Conservation (phyloP, 2,329 filamentous ascomycete species). For the Ceratocystis harringtonii region DNA sequence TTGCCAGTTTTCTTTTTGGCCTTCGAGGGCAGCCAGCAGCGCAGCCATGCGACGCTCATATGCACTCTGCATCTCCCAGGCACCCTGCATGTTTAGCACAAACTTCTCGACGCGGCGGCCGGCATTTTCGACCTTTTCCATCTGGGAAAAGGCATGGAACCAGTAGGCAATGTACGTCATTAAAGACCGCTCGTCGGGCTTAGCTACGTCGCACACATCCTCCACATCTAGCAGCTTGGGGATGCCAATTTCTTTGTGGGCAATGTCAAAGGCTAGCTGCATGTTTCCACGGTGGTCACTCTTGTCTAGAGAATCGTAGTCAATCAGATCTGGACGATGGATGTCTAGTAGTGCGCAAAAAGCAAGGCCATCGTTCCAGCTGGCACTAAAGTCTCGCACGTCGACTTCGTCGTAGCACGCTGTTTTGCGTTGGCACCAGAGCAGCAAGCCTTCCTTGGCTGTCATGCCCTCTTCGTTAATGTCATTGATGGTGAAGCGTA, state of each 20-base stretch:
- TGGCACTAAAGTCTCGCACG: slow-evolving; percentile 82
- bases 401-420: slow-evolving; percentile 97
- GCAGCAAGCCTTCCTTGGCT: slow-evolving; percentile 81
- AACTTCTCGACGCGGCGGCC: slow-evolving; percentile 95
- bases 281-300: slow-evolving; percentile 90
- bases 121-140: slow-evolving; percentile 97
- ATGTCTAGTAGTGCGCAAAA: slow-evolving; percentile 96
- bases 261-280: slow-evolving; percentile 94
- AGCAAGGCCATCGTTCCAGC: slow-evolving; percentile 94
- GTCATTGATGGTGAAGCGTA: slow-evolving; percentile 95
- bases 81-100: slow-evolving; percentile 95
- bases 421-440: slow-evolving; percentile 98
- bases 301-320: slow-evolving; percentile 91
- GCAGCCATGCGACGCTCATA: slow-evolving; percentile 85
- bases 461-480: slow-evolving; percentile 98
- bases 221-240: slow-evolving; percentile 91
- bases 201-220: slow-evolving; percentile 91
- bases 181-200: slow-evolving; percentile 86
- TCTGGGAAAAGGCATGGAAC: slow-evolving; percentile 99
- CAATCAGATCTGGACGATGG: slow-evolving; percentile 89
- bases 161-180: slow-evolving; percentile 99
- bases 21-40: slow-evolving; percentile 57
- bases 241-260: slow-evolving; percentile 90
- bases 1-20: slow-evolving; percentile 63
- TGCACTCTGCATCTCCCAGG: slow-evolving; percentile 98